These are phyloP conservation scores for Malus sieversii DNA, from an alignment of 306 rosid species.

Conservation along the genomic window DNA sequence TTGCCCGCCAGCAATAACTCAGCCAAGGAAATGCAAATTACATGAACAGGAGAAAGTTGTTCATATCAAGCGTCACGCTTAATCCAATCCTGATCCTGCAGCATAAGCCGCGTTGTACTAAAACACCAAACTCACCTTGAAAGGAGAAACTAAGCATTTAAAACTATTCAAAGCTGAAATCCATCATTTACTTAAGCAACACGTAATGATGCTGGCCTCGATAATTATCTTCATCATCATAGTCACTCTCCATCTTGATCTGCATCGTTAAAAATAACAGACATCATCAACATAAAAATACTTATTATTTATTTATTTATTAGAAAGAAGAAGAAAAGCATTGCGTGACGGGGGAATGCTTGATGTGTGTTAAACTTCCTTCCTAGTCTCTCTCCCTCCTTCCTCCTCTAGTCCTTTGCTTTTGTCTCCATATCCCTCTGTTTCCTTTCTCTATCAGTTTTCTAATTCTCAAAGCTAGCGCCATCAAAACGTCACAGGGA, in stretches of 20 bases:
- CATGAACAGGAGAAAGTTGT: not conserved
- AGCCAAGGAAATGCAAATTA: not conserved
- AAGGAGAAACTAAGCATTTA: not conserved
- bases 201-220: slow-evolving; percentile 19
- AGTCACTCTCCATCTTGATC: slow-evolving; percentile 29
- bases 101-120: not conserved
- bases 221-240: slow-evolving; percentile 22
- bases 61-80: slow-evolving; percentile 1
- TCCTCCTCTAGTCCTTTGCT: not conserved
- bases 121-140: slow-evolving; percentile 8
- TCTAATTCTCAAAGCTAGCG: not conserved
- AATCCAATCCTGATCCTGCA: slow-evolving; percentile 4
- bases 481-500: not conserved
- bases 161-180: not conserved
- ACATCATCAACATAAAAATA: not conserved
- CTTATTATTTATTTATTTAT: not conserved
- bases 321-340: not conserved
- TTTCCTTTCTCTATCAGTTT: not conserved
- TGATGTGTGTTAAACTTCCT: not conserved
- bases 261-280: slow-evolving; percentile 11
- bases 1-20: not conserved
- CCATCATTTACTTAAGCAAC: slow-evolving; percentile 8
- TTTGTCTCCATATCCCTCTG: not conserved
- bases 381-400: not conserved
- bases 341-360: not conserved